These are phyloP conservation scores for Scedosporium apiospermum DNA, from an alignment of 2,329 filamentous ascomycete species.

Conservation along the genomic window DNA sequence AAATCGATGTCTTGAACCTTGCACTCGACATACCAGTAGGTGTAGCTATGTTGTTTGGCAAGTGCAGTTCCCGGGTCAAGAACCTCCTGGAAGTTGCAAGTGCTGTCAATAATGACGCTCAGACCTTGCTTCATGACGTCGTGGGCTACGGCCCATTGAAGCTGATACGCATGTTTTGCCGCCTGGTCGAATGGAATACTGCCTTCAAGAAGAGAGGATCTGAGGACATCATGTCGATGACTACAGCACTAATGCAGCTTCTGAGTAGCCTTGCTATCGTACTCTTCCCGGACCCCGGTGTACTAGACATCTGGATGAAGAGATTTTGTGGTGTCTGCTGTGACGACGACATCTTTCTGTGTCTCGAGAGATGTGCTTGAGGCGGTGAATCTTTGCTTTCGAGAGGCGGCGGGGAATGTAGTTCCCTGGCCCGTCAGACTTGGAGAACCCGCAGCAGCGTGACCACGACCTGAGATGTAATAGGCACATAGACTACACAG, in stretches of 20 bases:
- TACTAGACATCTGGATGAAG: constrained; percentile 24
- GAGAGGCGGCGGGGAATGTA: no score
- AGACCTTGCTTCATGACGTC: constrained; percentile 22
- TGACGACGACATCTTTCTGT: no score
- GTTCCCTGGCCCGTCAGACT: no score
- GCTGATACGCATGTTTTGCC: constrained; percentile 20
- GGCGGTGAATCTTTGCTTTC: no score
- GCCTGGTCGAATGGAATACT: constrained; percentile 18
- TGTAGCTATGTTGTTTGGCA: constrained; percentile 13
- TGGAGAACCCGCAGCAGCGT: no score
- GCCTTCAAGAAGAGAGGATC: constrained; percentile 20
- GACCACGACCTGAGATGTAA: no score
- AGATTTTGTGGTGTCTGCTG: neutral
- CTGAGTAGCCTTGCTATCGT: constrained; percentile 21
- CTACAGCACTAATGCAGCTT: constrained; percentile 16
- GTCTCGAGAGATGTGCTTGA: no score
- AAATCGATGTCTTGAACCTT: constrained; percentile 18
- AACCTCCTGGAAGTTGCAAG: constrained; percentile 23
- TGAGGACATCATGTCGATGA: constrained; percentile 26
- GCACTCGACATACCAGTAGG: constrained; percentile 25
- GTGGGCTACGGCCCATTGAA: constrained; percentile 25
- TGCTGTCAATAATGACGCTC: constrained; percentile 26
- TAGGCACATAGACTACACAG: no score
- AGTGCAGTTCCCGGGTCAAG: constrained; percentile 19
- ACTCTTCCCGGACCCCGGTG: constrained; percentile 28